Evolutionary conservation across 2,329 filamentous ascomycete genomes (phyloP), one percentile per base, ranked within the genome.

Genomic region (Madurella mycetomatis): DNA sequence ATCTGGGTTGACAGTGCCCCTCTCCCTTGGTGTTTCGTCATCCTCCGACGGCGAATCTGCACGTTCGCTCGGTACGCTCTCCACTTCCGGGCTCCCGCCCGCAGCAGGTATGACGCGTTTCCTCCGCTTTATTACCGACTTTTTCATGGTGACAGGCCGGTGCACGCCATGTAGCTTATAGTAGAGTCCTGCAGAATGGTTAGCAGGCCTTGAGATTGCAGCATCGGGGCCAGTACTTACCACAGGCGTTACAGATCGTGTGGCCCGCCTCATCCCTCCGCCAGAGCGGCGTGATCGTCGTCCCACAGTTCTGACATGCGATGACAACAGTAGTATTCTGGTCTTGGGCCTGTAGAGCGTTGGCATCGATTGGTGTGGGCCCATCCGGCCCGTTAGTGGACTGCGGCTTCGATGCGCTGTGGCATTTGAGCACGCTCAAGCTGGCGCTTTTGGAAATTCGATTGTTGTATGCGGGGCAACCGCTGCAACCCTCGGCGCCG

Each of bases 241-340:
- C 94, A 75, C 94, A 99, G 49, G 94, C 94, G 72, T 99, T 99
- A 76, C 94, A 99, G 60, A 99, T 99, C 5, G 92, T 95, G 72
- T 96, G 92, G 1, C 94, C 94, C 63, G 86, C 86, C 70, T 96
- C 92, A 67, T 97, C 94, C 65, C 94, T 82, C 66, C 94, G 83
- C 94, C 94, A 99, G 13, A 99, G 77, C 13, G 94, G 94, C 41
- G 94, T 99, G 52, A 97, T 92, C 0, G 94, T 97, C 12, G 94
- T 99, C 31, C 87, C 89, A 70, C 94, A 99, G 66, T 99, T 99
- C 68, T 97, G 92, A 64, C 94, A 99, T 12, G 94, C 92, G 60
- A 95, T 91, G 18, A 96, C 84, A 19, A 90, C 82, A 17, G 81
- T 81, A 2, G 82, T 78, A 58, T 79, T 76, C 53, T 72, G 69